Conservation (phyloP, 148 eudicot genomes). For the Polygonum aviculare region DNA sequence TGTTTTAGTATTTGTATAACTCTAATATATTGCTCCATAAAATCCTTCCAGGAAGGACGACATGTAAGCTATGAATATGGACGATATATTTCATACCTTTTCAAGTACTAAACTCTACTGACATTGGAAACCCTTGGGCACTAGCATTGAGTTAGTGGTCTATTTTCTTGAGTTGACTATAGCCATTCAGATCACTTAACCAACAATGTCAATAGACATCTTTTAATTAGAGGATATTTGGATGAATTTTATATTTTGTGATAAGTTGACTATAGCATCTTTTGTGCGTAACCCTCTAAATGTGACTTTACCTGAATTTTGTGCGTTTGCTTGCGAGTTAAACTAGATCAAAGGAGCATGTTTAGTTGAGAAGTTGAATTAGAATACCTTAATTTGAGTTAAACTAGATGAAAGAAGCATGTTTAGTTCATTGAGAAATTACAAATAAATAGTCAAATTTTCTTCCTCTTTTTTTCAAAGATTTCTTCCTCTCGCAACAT, state of each 20-base stretch:
- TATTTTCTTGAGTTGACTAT: neutral
- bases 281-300: too few species aligned
- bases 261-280: too few species aligned
- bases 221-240: neutral
- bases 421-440: too few species aligned
- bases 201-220: neutral
- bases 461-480: too few species aligned
- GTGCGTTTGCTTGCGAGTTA: too few species aligned
- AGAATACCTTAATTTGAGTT: too few species aligned
- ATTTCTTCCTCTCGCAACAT: too few species aligned
- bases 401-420: too few species aligned
- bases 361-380: too few species aligned
- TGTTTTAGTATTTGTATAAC: neutral
- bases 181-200: neutral
- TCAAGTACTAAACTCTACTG: neutral
- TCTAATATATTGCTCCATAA: neutral
- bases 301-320: too few species aligned
- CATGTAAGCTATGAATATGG: constrained; percentile 79
- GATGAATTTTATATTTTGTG: neutral
- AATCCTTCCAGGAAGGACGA: constrained; percentile 62
- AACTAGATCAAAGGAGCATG: too few species aligned
- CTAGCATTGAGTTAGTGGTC: neutral
- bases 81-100: constrained; percentile 29
- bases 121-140: neutral
- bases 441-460: too few species aligned